Evolutionary conservation across 257 asterid species (phyloP).

Genomic region (Datura wrightii): DNA sequence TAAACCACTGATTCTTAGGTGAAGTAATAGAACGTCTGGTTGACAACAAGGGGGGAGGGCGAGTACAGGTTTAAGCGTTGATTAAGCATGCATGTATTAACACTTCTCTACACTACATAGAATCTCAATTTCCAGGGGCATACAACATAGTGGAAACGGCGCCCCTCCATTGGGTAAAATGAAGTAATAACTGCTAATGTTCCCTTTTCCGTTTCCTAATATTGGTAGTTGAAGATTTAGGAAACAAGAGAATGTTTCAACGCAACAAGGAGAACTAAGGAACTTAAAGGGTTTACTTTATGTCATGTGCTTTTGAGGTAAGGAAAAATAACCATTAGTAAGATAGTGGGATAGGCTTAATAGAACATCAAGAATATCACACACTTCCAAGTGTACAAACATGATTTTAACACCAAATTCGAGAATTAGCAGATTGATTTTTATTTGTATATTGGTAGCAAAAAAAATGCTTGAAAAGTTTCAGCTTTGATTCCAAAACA

Average conservation of each 20-base stretch:
- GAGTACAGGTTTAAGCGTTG: neutral
- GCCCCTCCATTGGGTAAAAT: neutral
- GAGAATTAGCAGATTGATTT: neutral
- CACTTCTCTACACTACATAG: neutral
- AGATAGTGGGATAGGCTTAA: neutral
- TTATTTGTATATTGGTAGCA: neutral
- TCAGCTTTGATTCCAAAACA: neutral
- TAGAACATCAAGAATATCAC: neutral
- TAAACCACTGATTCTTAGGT: slow-evolving; percentile 15
- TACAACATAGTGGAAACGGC: neutral
- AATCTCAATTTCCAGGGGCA: slow-evolving; percentile 21
- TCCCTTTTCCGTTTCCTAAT: neutral
- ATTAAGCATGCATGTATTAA: neutral
- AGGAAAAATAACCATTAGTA: neutral
- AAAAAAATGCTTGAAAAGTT: neutral
- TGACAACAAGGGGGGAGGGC: neutral
- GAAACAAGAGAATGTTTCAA: neutral
- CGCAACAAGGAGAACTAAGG: neutral
- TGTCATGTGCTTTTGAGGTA: neutral
- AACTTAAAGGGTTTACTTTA: neutral
- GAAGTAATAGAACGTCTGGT: neutral
- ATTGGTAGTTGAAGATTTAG: neutral
- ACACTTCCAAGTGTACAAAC: neutral
- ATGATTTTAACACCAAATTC: neutral
- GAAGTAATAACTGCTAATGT: neutral